Evolutionary conservation across 371 early-diverging fungal species (phyloP).

Genomic region (Mortierella sp.): DNA sequence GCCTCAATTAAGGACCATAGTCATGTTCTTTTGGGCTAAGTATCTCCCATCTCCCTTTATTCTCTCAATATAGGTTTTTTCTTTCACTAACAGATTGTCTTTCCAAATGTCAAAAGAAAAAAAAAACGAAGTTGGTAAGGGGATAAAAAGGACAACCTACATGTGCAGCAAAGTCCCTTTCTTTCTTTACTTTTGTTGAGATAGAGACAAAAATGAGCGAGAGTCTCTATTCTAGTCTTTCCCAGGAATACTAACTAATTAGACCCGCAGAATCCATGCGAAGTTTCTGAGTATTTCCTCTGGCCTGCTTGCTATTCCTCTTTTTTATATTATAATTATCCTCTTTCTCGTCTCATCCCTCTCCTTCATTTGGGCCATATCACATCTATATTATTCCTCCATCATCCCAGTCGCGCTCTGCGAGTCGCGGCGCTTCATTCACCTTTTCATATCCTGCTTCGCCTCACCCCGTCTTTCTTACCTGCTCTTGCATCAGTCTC

Average conservation of each 20-base stretch:
- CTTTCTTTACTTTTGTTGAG: not conserved
- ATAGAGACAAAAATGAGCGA: not conserved
- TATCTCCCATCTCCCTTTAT: constrained; percentile 15
- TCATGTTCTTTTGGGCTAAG: not conserved
- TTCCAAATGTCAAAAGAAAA: too few species aligned
- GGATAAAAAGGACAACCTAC: constrained; percentile 6
- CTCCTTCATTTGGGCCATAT: constrained; percentile 6
- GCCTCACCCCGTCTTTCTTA: not conserved
- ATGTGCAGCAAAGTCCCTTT: constrained; percentile 11
- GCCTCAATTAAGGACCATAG: not conserved
- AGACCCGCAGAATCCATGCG: constrained; percentile 13
- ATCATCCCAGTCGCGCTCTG: constrained; percentile 4
- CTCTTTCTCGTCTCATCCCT: constrained; percentile 4
- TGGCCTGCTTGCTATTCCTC: constrained; percentile 7
- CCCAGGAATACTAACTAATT: constrained; percentile 25
- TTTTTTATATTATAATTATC: constrained; percentile 5
- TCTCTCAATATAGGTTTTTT: not conserved
- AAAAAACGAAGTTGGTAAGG: constrained; percentile 6
- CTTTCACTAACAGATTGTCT: not conserved
- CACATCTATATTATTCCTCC: constrained; percentile 9
- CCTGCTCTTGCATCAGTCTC: not conserved
- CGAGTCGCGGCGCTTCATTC: constrained; percentile 8
- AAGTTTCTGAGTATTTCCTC: constrained; percentile 15
- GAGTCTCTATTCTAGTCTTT: constrained; percentile 40
- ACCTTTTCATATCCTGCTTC: constrained; percentile 8